Evolutionary conservation across 495 filamentous ascomycete species (phyloP).

Genomic region (Hypoxylon subgilvum): DNA sequence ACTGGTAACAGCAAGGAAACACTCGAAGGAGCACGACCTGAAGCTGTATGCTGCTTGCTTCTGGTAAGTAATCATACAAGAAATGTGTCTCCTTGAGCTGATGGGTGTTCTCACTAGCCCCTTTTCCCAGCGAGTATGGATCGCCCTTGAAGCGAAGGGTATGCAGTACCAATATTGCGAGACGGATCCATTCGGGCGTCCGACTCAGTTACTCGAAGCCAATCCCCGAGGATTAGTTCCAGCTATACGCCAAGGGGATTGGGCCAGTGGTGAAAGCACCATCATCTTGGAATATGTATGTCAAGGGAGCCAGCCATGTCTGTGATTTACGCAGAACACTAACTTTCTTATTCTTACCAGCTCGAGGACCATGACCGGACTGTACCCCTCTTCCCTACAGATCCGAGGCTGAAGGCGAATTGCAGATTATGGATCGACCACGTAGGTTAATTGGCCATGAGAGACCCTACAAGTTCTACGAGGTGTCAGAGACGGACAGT

Average conservation of each 20-base stretch:
- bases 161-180: slow-evolving; percentile 91
- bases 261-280: slow-evolving; percentile 85
- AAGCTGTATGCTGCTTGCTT: slow-evolving; percentile 91
- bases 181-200: slow-evolving; percentile 79
- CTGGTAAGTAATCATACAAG: slow-evolving; percentile 64
- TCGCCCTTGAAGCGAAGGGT: slow-evolving; percentile 85
- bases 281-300: slow-evolving; percentile 89
- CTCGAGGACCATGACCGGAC: slow-evolving; percentile 77
- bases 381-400: slow-evolving; percentile 67
- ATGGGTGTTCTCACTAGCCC: slow-evolving; percentile 39
- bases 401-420: slow-evolving; percentile 74
- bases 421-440: slow-evolving; percentile 89
- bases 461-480: too few relatives aligned
- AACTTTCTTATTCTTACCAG: slow-evolving; percentile 45
- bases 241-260: slow-evolving; percentile 80
- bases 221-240: slow-evolving; percentile 91
- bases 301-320: background rate
- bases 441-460: slow-evolving; percentile 55
- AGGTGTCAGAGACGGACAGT: slow-evolving; percentile 7
- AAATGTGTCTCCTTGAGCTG: slow-evolving; percentile 8
- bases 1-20: slow-evolving; percentile 72
- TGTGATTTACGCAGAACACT: slow-evolving; percentile 4
- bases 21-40: slow-evolving; percentile 70
- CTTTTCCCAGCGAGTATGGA: slow-evolving; percentile 96
- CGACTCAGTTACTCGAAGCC: slow-evolving; percentile 75